Percentiles rank a stretch among this genome's conserved stretches.
These are phyloP conservation scores for Leccinum incarnatum DNA, from an alignment of 768 basidiomycete genomes.

Conservation along the genomic window DNA sequence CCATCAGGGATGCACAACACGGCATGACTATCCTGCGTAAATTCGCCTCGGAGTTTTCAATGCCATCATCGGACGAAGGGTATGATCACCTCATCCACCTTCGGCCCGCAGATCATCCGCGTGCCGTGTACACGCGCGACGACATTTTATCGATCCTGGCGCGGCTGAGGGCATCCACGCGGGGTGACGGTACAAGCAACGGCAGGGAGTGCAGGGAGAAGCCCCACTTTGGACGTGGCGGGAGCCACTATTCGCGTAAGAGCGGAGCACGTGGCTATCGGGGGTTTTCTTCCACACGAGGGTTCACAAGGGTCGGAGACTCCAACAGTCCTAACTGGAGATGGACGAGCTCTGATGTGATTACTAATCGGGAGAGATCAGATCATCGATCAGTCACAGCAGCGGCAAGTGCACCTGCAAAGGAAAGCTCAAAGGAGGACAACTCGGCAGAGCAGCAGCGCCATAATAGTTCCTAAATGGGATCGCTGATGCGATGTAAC, in stretches of 20 bases:
- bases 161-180: constrained; percentile 40
- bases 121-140: constrained; percentile 46
- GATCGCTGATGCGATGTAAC: constrained; percentile 15
- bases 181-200: constrained; percentile 10
- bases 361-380: constrained; percentile 16
- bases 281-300: constrained; percentile 11
- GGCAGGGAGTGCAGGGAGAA: constrained; percentile 5
- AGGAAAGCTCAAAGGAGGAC: constrained; percentile 25
- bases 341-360: constrained; percentile 7
- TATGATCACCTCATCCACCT: constrained; percentile 55
- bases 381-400: constrained; percentile 14
- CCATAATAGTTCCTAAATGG: constrained; percentile 24
- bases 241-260: constrained; percentile 7
- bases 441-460: constrained; percentile 18
- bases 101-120: constrained; percentile 35
- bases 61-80: constrained; percentile 58
- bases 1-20: constrained; percentile 60
- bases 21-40: constrained; percentile 61
- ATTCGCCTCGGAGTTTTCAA: constrained; percentile 59
- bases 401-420: constrained; percentile 11
- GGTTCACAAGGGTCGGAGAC: constrained; percentile 14
- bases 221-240: constrained; percentile 8
- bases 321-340: constrained; percentile 19
- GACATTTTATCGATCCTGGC: constrained; percentile 52
- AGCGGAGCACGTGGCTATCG: constrained; percentile 22